Evolutionary conservation across 169 alveolate species (phyloP).

Genomic region (Perkinsus chesapeaki): DNA sequence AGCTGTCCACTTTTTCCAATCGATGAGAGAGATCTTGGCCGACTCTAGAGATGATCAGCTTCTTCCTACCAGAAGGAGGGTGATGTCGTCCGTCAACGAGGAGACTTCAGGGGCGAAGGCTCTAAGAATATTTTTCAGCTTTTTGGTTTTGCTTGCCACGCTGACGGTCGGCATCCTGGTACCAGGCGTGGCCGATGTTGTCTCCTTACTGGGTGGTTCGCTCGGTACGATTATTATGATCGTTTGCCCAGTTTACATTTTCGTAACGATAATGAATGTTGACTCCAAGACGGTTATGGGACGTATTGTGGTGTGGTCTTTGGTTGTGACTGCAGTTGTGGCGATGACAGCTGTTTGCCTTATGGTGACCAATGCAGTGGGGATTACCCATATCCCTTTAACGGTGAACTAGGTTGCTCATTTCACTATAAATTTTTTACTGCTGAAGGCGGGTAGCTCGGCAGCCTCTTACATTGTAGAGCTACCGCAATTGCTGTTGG

Average conservation of each 20-base stretch:
- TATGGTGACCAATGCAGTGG: neutral
- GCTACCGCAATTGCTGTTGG: too few relatives aligned
- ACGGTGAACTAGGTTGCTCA: neutral
- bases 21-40: neutral
- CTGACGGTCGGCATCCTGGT: neutral
- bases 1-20: neutral
- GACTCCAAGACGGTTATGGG: neutral
- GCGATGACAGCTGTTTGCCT: neutral
- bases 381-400: neutral
- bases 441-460: neutral
- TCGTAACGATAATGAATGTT: neutral
- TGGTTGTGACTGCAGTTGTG: neutral
- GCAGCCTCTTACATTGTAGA: neutral
- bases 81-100: neutral
- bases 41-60: neutral
- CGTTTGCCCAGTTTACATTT: neutral
- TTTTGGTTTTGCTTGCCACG: neutral
- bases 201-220: neutral
- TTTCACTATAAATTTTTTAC: neutral
- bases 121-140: neutral
- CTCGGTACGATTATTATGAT: neutral
- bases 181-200: neutral
- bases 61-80: neutral
- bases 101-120: neutral
- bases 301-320: neutral